Base-by-base conservation (phyloP, 1,284 basidiomycete genomes). In the Ceratobasidium sp. region DNA sequence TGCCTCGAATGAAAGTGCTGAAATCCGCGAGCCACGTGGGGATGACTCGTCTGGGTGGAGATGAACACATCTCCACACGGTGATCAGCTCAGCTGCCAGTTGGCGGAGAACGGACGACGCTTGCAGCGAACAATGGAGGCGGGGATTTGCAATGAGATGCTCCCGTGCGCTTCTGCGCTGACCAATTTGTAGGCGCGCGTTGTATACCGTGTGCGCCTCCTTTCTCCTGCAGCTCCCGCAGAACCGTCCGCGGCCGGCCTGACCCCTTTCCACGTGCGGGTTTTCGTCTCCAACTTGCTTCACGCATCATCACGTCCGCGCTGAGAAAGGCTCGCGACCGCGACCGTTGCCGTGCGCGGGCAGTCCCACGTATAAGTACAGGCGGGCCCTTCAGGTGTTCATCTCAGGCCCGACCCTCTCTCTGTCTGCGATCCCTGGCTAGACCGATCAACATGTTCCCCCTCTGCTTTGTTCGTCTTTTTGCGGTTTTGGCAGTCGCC, bases 241-340 rank as follows among this genome's bases (percentile, higher is more conserved):
- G 59, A 37, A 58, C 59, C 31, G 41, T n/a, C 37, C 13, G 39
- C 16, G 27, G 5, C 37, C 59, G 41, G 22, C 48, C 22, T 54
- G 49, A 68, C 64, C 58, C 51, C 48, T 58, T 58, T 69, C 66
- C 66, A 69, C 66, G 66, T 58, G 66, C 39, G 53, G 58, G 9
- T 43, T 39, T 22, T 34, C 66, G 34, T 54, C 39, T 48, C 4
- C 48, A 29, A 9, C 19, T 14, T 14, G 49, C 64, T 68, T 68
- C 64, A 7, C 34, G 19, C 49, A 31, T 68, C 64, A 68, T 68
- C 64, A 68, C 34, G 43, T 51, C 46, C 63, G 24, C 31, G 51
- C 51, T 53, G 49, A 68, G 64, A 68, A 68, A 68, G 64, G 49
- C 64, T 5, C n/a, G n/a, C 49, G 16, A 24, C 53, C 43, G 51